These are phyloP conservation scores for Hericium alpestre DNA, from an alignment of 768 basidiomycete species.

Conservation along the genomic window DNA sequence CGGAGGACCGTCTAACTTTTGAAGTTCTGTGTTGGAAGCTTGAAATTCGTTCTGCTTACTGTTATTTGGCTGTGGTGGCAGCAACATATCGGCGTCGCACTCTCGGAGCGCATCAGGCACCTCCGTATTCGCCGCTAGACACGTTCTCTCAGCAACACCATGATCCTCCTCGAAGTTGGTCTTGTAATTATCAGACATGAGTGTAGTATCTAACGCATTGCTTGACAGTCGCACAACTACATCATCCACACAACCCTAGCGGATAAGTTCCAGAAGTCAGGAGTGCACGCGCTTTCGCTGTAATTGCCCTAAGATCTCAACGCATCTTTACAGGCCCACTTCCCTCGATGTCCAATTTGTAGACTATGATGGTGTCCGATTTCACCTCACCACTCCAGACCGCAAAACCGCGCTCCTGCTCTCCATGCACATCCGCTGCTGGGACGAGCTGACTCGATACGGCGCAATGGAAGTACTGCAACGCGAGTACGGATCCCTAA, in stretches of 20 bases:
- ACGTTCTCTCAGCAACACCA: constrained; percentile 19
- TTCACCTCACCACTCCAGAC: constrained; percentile 82
- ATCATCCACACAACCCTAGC: constrained; percentile 85
- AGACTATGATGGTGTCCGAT: constrained; percentile 94
- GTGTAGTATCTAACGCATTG: not conserved
- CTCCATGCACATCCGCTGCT: constrained; percentile 96
- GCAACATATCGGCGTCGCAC: not conserved
- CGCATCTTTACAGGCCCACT: constrained; percentile 51
- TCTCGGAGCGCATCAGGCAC: not conserved
- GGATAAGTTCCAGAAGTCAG: constrained; percentile 78
- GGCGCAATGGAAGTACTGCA: constrained; percentile 73
- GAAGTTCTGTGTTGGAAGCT: constrained; percentile 2
- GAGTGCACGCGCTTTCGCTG: constrained; percentile 2
- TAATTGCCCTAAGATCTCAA: constrained; percentile 2
- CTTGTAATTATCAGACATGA: not conserved
- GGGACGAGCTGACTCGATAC: constrained; percentile 83
- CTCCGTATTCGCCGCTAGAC: not conserved
- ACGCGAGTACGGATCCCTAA: constrained; percentile 71
- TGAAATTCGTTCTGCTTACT: constrained; percentile 13
- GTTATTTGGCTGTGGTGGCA: constrained; percentile 11
- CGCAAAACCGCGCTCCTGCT: constrained; percentile 74
- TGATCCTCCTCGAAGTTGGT: constrained; percentile 81
- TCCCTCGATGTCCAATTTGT: constrained; percentile 93
- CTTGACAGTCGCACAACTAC: constrained; percentile 73
- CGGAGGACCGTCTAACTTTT: constrained; percentile 1